Percentiles rank a stretch among this genome's conserved stretches.
These are phyloP conservation scores for Salix dunnii DNA, from an alignment of 345 rosid genomes.

Conservation along the genomic window DNA sequence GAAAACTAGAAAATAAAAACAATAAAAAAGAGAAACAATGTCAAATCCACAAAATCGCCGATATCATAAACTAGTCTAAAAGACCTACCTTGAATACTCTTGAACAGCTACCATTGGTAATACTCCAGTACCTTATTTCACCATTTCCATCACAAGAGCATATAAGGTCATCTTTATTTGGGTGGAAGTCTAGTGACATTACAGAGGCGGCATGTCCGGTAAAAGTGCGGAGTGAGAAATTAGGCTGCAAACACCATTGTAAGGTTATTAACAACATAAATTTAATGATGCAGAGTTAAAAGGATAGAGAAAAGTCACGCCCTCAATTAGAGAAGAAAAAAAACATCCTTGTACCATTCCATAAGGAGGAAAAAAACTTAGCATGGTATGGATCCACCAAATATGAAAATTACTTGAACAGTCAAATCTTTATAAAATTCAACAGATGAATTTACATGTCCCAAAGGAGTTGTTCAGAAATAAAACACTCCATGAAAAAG, in stretches of 20 bases:
- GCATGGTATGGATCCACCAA: not conserved
- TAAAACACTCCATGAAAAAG: not conserved
- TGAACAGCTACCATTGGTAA: constrained; percentile 70
- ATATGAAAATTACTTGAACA: not conserved
- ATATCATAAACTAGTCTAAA: not conserved
- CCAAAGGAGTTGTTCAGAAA: not conserved
- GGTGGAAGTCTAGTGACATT: constrained; percentile 88
- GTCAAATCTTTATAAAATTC: not conserved
- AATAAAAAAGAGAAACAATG: not conserved
- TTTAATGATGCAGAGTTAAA: not conserved
- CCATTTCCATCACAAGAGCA: constrained; percentile 92
- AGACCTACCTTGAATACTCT: constrained; percentile 73
- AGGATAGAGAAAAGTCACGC: not conserved
- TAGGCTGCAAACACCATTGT: constrained; percentile 58
- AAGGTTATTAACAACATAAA: not conserved
- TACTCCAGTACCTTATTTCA: constrained; percentile 93
- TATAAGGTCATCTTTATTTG: constrained; percentile 79
- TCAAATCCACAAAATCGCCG: not conserved
- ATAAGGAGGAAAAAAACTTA: not conserved
- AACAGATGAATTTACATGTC: not conserved
- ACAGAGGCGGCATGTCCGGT: constrained; percentile 73
- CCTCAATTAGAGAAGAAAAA: not conserved
- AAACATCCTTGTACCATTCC: not conserved
- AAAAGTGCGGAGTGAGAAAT: constrained; percentile 76
- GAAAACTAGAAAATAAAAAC: not conserved